Base-by-base conservation (phyloP, 306 rosid species). In the Carpinus fangiana region DNA sequence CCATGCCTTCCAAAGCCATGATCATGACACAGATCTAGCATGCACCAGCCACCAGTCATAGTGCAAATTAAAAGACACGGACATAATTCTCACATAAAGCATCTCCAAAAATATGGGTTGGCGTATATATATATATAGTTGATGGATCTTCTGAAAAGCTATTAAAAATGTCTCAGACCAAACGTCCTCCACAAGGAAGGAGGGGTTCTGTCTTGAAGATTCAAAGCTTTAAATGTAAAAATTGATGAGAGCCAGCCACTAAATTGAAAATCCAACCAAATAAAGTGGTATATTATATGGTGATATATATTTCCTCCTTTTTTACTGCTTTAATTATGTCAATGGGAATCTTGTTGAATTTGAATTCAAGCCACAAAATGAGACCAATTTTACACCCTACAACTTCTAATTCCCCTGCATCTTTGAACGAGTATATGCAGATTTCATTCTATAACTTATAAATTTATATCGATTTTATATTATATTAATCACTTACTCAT, bases 311-410 rank as follows among this genome's bases (percentile, higher is more conserved):
- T 62, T 50, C 14, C 48, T 54, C 20, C 31, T 1, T 47, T 31
- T 31, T 72, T 48, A 74, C 72, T 69, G 7, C 26, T 61, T 80
- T 54, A 20, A 0, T 28, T 28, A 28, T 28, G 31, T 59, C 31
- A 1, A 38, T 38, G 26, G 13, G 78, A 73, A 64, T 73, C 46
- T 20, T 11, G 68, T 79, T 64, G 73, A 79, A 73, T 51, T 66
- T 12, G 70, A 80, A 67, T 68, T 74, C 62, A 66, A 50, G 68
- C 54, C 51, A 20, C 28, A 47, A 56, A 36, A 31, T 45, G 14
- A 55, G 69, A 62, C 51, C 72, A 36, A 38, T 38, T 46, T 16
- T 41, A 36, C 23, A 66, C 50, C 28, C 26, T 41, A 36, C 51
- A 12, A 9, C 48, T 66, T 46, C n/a, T 41, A 31, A 31, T 31